Conservation (phyloP, 768 basidiomycete genomes). For the Hypsizygus marmoreus region DNA sequence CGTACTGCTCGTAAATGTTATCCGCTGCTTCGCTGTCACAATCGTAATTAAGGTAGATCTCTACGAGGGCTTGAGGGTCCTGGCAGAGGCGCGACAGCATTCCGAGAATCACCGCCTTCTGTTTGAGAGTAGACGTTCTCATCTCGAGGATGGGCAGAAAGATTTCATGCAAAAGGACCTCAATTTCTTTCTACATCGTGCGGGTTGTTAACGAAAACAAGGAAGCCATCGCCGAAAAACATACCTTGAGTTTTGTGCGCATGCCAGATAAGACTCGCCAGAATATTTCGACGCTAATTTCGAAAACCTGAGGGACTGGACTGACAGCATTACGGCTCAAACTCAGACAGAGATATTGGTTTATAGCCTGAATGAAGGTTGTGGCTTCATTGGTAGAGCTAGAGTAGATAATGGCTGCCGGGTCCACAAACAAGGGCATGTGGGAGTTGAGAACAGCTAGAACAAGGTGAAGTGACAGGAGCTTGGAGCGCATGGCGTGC, state of each 20-base stretch:
- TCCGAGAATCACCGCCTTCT: slow-evolving; percentile 89
- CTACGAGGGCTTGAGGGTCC: slow-evolving; percentile 96
- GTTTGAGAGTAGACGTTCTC: slow-evolving; percentile 92
- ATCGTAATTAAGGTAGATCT: slow-evolving; percentile 98
- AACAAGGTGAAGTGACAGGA: slow-evolving; percentile 92
- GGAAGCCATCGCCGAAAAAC: slow-evolving; percentile 9
- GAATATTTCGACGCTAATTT: slow-evolving; percentile 97
- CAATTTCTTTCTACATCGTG: slow-evolving; percentile 88
- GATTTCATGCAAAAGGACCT: slow-evolving; percentile 97
- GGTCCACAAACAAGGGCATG: slow-evolving; percentile 86
- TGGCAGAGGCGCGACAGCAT: slow-evolving; percentile 89
- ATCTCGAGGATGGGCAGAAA: slow-evolving; percentile 98
- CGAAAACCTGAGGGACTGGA: slow-evolving; percentile 95
- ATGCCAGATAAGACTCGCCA: slow-evolving; percentile 94
- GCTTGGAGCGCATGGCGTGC: slow-evolving; percentile 95
- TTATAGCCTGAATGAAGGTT: slow-evolving; percentile 89
- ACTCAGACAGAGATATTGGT: slow-evolving; percentile 92
- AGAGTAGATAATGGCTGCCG: slow-evolving; percentile 89
- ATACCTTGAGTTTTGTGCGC: slow-evolving; percentile 93
- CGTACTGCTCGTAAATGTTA: slow-evolving; percentile 96
- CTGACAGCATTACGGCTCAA: slow-evolving; percentile 95
- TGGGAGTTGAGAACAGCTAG: slow-evolving; percentile 91
- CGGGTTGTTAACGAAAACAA: slow-evolving; percentile 11
- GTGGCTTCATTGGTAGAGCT: slow-evolving; percentile 86
- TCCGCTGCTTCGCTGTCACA: slow-evolving; percentile 94